Base-by-base conservation (phyloP, 345 rosid genomes). In the Aquilaria malaccensis region DNA sequence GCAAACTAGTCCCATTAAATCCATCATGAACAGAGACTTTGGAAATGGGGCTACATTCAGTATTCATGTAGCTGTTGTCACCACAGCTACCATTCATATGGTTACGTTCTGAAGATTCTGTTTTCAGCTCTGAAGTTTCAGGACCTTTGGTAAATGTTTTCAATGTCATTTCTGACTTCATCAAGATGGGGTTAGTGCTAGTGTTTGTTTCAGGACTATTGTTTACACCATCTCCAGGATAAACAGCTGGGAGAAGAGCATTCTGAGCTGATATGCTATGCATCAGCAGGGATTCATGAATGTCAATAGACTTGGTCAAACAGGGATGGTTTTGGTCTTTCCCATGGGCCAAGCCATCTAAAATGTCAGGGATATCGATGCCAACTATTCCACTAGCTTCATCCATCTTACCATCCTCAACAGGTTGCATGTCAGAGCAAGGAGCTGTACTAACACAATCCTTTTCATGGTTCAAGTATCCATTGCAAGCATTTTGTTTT, bases 91-190 rank as follows among this genome's bases (percentile, higher is more conserved):
- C 75, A 67, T 67, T 78, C 62, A 48, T 67, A 61, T 60, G 69
- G 61, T 71, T 72, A 33, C 75, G 70, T 61, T 57, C 51, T 37
- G 69, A 73, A 46, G 52, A 60, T 51, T 62, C 58, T 56, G 50
- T 58, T 52, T 80, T 75, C 70, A 60, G 73, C 69, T 67, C 70
- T 56, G 81, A 71, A 67, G 71, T 60, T 63, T 74, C 80, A 65
- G 68, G 59, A 59, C 76, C 77, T 54, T 63, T 75, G 51, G 69
- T 52, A 66, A 55, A 70, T 60, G 76, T 71, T 71, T 68, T 74
- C 10, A 83, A 70, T 53, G 64, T 81, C 67, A 81, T 60, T 62
- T 69, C 74, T 63, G 79, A 67, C 64, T 70, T 85, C 46, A 79
- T 77, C 62, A 87, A 73, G 61, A 74, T 48, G 43, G 79, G 76